Percentiles rank a stretch among this genome's conserved stretches.
phyloP scores from a whole-genome alignment of 2,329 filamentous ascomycete species.

The Elsinoe australis region DNA sequence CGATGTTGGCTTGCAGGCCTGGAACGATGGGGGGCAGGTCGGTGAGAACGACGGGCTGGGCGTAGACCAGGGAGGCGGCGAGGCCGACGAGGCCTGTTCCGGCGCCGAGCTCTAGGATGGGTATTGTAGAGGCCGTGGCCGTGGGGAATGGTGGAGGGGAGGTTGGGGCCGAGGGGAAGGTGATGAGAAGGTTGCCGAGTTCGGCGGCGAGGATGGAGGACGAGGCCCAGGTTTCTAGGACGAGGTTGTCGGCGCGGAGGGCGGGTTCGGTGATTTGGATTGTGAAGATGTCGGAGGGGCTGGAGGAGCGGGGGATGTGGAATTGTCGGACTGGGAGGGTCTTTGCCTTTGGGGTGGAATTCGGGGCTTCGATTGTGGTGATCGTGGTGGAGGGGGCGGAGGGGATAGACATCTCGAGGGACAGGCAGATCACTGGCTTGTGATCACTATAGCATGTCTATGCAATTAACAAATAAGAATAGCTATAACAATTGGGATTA shows the following conservation, averaged over 20 bases:
- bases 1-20: conserved; percentile 30
- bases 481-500: no score
- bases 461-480: no score
- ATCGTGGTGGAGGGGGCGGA: background rate
- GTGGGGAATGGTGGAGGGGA: conserved; percentile 19
- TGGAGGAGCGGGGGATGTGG: background rate
- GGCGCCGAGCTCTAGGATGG: conserved; percentile 34
- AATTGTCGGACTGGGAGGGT: conserved; percentile 4
- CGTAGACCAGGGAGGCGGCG: conserved; percentile 30
- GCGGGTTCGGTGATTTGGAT: conserved; percentile 20
- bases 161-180: conserved; percentile 17
- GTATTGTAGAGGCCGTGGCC: conserved; percentile 18
- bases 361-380: no score
- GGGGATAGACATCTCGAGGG: background rate
- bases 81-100: conserved; percentile 35
- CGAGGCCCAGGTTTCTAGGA: conserved; percentile 35
- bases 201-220: conserved; percentile 31
- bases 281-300: background rate
- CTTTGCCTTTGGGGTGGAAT: background rate
- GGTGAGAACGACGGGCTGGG: conserved; percentile 28
- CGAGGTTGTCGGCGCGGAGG: conserved; percentile 31
- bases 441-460: no score
- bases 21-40: conserved; percentile 31
- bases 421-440: no score
- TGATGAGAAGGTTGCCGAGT: conserved; percentile 29